Conservation (phyloP, 768 basidiomycete species). For the Boletus subparvulus region DNA sequence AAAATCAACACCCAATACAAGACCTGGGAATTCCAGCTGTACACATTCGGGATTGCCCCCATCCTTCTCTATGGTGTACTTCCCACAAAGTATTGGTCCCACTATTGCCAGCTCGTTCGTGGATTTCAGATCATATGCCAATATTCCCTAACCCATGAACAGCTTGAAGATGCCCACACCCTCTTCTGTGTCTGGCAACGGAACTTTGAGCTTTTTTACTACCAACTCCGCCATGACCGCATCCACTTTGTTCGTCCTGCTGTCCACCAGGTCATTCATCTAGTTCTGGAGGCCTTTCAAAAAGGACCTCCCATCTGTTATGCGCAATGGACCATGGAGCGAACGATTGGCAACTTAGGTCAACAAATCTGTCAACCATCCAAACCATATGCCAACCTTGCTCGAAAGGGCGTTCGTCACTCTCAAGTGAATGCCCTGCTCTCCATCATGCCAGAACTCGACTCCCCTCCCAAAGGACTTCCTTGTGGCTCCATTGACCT, state of each 20-base stretch:
- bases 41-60: constrained; percentile 20
- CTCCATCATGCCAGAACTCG: no score
- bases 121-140: constrained; percentile 26
- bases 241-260: constrained; percentile 33
- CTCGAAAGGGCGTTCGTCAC: no score
- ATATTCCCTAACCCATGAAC: constrained; percentile 3
- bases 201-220: constrained; percentile 33
- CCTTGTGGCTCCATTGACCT: no score
- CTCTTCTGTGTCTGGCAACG: constrained; percentile 23
- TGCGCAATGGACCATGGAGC: no score
- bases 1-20: constrained; percentile 22
- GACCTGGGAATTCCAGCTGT: constrained; percentile 25
- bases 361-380: no score
- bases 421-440: no score
- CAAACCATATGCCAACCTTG: no score
- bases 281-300: no score
- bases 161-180: constrained; percentile 16
- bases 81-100: constrained; percentile 9
- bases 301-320: no score
- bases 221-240: constrained; percentile 13
- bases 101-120: constrained; percentile 23
- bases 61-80: constrained; percentile 18
- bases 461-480: no score
- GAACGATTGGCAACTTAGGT: no score
- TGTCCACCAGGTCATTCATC: no score